Evolutionary conservation across 805 yeast species (phyloP).

Genomic region (Sugiyamaella smithiae): DNA sequence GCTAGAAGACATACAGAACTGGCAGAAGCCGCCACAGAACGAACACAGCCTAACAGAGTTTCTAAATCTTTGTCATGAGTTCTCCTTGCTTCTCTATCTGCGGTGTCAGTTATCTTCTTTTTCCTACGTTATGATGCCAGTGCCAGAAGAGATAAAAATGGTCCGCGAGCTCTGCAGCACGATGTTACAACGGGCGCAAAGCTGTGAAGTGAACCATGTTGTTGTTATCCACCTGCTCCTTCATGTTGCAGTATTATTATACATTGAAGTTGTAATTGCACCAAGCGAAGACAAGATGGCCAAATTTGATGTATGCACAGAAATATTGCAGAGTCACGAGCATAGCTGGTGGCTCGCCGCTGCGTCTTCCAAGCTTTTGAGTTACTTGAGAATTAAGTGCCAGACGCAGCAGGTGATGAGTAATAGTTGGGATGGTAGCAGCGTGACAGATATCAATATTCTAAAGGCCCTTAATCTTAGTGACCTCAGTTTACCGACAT

Average conservation of each 20-base stretch:
- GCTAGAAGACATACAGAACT: neutral
- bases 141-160: neutral
- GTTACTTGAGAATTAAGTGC: neutral
- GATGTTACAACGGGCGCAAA: neutral
- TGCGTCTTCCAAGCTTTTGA: conserved; percentile 1
- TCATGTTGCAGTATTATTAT: neutral
- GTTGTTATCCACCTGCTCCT: neutral
- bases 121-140: conserved; percentile 1
- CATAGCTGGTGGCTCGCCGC: conserved; percentile 7
- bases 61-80: neutral
- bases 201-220: neutral
- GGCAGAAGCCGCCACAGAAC: neutral
- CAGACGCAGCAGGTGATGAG: neutral
- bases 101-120: conserved; percentile 3
- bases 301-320: neutral
- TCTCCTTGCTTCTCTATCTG: neutral
- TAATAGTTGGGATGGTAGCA: no score
- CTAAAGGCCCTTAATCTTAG: neutral
- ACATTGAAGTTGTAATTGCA: conserved; percentile 1
- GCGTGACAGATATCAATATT: neutral
- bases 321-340: neutral
- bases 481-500: neutral
- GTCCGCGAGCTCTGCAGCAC: neutral
- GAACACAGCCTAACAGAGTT: neutral
- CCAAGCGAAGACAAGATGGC: neutral